Conservation (phyloP, 2,329 filamentous ascomycete genomes). For the Monilinia laxa region DNA sequence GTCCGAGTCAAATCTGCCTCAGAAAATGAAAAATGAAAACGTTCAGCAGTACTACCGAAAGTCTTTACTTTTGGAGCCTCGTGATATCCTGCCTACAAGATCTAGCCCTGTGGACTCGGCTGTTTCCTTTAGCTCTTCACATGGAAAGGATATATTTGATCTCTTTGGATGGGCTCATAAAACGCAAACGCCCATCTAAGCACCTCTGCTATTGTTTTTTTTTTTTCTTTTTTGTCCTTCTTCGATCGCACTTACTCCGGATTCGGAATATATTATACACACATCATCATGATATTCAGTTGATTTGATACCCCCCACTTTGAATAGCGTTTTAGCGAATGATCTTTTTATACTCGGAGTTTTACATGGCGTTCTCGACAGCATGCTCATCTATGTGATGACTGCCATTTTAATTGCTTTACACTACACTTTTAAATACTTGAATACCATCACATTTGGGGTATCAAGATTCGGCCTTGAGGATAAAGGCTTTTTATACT, state of each 20-base stretch:
- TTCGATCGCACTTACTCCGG: slow-evolving; percentile 16
- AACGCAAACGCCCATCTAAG: slow-evolving; percentile 16
- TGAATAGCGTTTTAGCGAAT: slow-evolving; percentile 43
- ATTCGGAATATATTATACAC: slow-evolving; percentile 19
- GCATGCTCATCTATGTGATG: slow-evolving; percentile 3
- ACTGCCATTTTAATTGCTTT: slow-evolving; percentile 7
- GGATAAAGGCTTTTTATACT: slow-evolving; percentile 20
- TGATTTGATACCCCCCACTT: slow-evolving; percentile 41
- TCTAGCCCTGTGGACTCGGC: slow-evolving; percentile 37
- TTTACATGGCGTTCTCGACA: slow-evolving; percentile 16
- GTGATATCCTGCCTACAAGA: slow-evolving; percentile 41
- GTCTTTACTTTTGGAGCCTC: slow-evolving; percentile 64
- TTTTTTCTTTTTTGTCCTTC: background rate
- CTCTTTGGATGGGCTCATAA: slow-evolving; percentile 50
- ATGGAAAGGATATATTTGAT: slow-evolving; percentile 51
- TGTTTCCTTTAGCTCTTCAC: slow-evolving; percentile 32
- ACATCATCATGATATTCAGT: slow-evolving; percentile 30
- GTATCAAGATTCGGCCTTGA: slow-evolving; percentile 8
- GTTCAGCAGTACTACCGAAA: slow-evolving; percentile 67
- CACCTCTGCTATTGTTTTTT: background rate
- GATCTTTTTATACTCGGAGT: slow-evolving; percentile 27
- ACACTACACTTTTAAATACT: slow-evolving; percentile 17
- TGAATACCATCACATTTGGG: slow-evolving; percentile 17
- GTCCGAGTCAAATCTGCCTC: slow-evolving; percentile 58
- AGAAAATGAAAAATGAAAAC: slow-evolving; percentile 60